These are phyloP conservation scores for Chlorella sp. DNA, from an alignment of 139 green algal genomes.

Conservation along the genomic window DNA sequence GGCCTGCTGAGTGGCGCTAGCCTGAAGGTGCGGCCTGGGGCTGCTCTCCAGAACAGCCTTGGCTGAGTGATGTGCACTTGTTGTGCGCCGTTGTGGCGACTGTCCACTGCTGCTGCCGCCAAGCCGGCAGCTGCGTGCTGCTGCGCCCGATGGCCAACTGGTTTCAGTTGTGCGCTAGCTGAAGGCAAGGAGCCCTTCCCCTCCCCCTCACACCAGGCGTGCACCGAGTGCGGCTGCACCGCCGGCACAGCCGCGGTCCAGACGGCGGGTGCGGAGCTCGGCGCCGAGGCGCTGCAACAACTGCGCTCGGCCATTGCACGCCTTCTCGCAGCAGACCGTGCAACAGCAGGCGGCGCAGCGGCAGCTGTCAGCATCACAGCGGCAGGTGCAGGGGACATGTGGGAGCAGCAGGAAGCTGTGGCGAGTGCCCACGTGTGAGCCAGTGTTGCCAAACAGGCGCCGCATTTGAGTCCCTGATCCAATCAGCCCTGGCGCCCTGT, in stretches of 20 bases:
- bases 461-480: too few species aligned
- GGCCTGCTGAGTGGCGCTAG: conserved; percentile 53
- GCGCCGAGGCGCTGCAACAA: background rate
- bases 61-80: too few species aligned
- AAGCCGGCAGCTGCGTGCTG: conserved; percentile 6
- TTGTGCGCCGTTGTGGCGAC: too few species aligned
- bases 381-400: background rate
- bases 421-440: too few species aligned
- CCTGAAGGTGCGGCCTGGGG: conserved; percentile 2
- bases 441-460: too few species aligned
- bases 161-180: too few species aligned
- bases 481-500: too few species aligned
- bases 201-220: conserved; percentile 15
- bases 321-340: background rate
- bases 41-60: too few species aligned
- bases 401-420: background rate
- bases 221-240: conserved; percentile 54
- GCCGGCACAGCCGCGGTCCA: conserved; percentile 67
- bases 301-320: conserved; percentile 1
- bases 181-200: too few species aligned
- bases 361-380: background rate
- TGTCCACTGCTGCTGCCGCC: background rate
- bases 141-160: background rate
- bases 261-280: conserved; percentile 55
- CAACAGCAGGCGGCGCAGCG: background rate